phyloP scores from a whole-genome alignment of 371 early-diverging fungal species.

The Mucor velutinosus region DNA sequence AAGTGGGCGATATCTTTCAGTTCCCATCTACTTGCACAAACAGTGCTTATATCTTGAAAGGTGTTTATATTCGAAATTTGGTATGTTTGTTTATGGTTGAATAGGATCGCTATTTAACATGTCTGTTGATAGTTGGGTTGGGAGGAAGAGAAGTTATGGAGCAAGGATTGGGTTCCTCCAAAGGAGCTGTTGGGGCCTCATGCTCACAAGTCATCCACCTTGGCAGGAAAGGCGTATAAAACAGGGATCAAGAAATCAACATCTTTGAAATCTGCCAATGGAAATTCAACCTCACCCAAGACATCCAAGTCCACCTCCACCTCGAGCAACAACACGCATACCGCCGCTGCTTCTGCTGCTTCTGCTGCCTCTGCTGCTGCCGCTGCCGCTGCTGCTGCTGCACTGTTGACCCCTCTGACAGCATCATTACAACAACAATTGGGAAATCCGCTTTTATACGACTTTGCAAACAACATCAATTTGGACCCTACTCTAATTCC shows the following conservation, averaged over 20 bases:
- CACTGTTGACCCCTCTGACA: not conserved
- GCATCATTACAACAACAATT: not conserved
- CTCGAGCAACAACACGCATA: not conserved
- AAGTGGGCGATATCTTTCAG: constrained; percentile 68
- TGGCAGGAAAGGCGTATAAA: constrained; percentile 32
- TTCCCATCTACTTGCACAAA: constrained; percentile 82
- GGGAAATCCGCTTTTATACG: constrained; percentile 7
- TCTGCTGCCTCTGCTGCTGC: not conserved
- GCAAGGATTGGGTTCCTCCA: constrained; percentile 35
- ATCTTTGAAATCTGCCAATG: not conserved
- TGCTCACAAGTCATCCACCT: constrained; percentile 30
- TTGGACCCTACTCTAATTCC: constrained; percentile 2
- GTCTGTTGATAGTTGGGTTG: constrained; percentile 24
- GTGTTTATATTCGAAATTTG: constrained; percentile 69
- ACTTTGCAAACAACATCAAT: constrained; percentile 7
- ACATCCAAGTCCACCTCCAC: not conserved
- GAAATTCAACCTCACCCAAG: not conserved
- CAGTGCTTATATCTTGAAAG: constrained; percentile 75
- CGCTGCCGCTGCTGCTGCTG: not conserved
- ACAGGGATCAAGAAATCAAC: constrained; percentile 4
- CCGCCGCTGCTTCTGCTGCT: not conserved
- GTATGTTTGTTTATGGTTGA: constrained; percentile 12
- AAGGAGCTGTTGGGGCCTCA: constrained; percentile 31
- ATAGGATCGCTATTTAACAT: not conserved
- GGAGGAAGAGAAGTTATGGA: constrained; percentile 43